Base-by-base conservation (phyloP, 768 basidiomycete genomes). In the Cystofilobasidium bisporidii region DNA sequence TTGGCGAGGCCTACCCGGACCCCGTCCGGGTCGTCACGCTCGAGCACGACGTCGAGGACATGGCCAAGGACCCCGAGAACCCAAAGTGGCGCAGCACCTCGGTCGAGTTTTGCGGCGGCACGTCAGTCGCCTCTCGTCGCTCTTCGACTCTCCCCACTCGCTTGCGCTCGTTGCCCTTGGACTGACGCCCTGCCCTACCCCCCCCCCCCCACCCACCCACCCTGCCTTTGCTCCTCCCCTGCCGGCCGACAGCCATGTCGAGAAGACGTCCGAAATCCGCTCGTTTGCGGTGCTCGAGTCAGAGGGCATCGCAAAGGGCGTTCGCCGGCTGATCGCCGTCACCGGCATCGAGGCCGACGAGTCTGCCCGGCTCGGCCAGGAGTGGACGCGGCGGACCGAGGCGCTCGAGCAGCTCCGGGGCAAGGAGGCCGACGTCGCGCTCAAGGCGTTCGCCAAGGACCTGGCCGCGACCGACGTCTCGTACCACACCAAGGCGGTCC, bases 71-170 rank as follows among this genome's bases (percentile, higher is more conserved):
- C 71, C 82, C 94, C 50, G 83, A 87, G 73, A 93, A 91, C 77
- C 85, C 87, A 4, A 90, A 87, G 78, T 99, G 96, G 96, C 80
- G 88, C 57, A 79, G 78, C 33, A 96, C 94, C 15, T 92, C 89
- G 76, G 84, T 96, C 70, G 96, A 99, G 78, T 94, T 99, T 76
- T 99, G 96, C 76, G 96, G 96, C 78, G 96, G 96, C 77, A 99
- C 96, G 85, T 91, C 73, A 77, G 89, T 83, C 14, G 14, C 5
- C 43, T 43, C 36, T 36, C 36, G 6, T 12, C 36, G 6, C 36
- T 6, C 12, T 12, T 12, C 36, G 6, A 36, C n/a, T n/a, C n/a
- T 50, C 69, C 40, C 59, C n/a, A 3, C 4, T 20, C 48, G 40
- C 32, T 69, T 26, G 50, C 28, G 24, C 11, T 59, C 47, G 6